phyloP scores from a whole-genome alignment of 768 basidiomycete species.

The Mycena latifolia region DNA sequence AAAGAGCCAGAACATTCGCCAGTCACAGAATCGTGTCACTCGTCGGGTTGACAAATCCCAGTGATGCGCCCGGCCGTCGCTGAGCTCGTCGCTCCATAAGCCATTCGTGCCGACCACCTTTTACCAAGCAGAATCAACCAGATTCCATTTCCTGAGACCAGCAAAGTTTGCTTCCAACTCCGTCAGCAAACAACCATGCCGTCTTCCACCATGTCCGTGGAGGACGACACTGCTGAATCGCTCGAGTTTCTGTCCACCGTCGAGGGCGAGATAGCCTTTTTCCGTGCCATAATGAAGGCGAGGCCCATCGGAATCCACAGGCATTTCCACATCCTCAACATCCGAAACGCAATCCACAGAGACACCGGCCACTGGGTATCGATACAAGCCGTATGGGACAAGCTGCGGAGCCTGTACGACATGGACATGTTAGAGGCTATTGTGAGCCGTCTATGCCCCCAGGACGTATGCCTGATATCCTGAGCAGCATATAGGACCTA shows the following conservation, averaged over 20 bases:
- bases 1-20: slow-evolving; percentile 1
- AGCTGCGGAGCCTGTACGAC: slow-evolving; percentile 78
- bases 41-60: background rate
- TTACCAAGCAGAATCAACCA: too few species aligned
- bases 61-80: background rate
- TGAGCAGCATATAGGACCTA: slow-evolving; percentile 50
- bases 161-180: too few species aligned
- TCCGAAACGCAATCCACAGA: slow-evolving; percentile 77
- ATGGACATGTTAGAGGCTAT: slow-evolving; percentile 80
- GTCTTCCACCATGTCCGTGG: slow-evolving; percentile 25
- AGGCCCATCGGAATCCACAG: slow-evolving; percentile 88
- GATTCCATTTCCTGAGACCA: too few species aligned
- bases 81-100: too few species aligned
- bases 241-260: slow-evolving; percentile 73
- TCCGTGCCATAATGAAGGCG: slow-evolving; percentile 83
- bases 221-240: slow-evolving; percentile 37
- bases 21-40: background rate
- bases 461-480: slow-evolving; percentile 30
- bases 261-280: slow-evolving; percentile 89
- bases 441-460: slow-evolving; percentile 54
- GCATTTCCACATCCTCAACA: slow-evolving; percentile 84
- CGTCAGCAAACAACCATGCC: slow-evolving; percentile 7
- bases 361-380: slow-evolving; percentile 75
- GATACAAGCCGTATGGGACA: slow-evolving; percentile 79
- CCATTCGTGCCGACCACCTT: too few species aligned